Base-by-base conservation (phyloP, 2,329 filamentous ascomycete genomes). In the Apiospora marii region DNA sequence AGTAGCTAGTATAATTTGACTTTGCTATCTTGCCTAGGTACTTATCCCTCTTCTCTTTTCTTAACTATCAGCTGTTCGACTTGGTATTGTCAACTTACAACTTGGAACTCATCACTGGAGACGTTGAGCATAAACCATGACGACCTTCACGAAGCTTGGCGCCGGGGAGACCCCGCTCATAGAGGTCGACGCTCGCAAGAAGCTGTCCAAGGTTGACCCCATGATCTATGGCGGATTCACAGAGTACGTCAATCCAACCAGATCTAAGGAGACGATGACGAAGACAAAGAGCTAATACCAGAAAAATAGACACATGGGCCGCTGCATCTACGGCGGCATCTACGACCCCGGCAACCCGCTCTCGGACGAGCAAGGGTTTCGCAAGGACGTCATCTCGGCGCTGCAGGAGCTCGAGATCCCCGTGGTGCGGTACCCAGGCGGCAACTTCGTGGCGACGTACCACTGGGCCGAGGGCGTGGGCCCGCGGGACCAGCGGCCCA, bases 201-300 rank as follows among this genome's bases (percentile, higher is more conserved):
- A 88, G 76, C 83, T 95, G 71, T 92, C 92, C 73, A 91, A 91
- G 80, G 94, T 96, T 78, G 91, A 95, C 78, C 89, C 93, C 74
- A 94, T 94, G 79, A 94, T 93, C 78, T 96, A 96, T 87, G 92
- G 92, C 72, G 94, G 93, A 14, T 96, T 96, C 83, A 94, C 92
- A 73, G 94, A 96, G 93, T 94, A 84, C 24, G 19, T 46, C n/a
- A 48, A 48, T 69, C 44, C 22, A 70, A 75, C 71, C 14, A 13
- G 30, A 37, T 24, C 22, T 10, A 61, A 70, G 10, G 37, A 34
- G 46, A 70, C 16, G 22, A 41, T 41, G 37, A 41, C 2, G 37
- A 10, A 41, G 37, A 41, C 37, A 41, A 10, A 4, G 30, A 4
- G 43, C 46, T 70, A 19, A 73, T 34, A 19, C 2, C 22, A 64